Base-by-base conservation (phyloP, 148 eudicot genomes). In the Talinum fruticosum region DNA sequence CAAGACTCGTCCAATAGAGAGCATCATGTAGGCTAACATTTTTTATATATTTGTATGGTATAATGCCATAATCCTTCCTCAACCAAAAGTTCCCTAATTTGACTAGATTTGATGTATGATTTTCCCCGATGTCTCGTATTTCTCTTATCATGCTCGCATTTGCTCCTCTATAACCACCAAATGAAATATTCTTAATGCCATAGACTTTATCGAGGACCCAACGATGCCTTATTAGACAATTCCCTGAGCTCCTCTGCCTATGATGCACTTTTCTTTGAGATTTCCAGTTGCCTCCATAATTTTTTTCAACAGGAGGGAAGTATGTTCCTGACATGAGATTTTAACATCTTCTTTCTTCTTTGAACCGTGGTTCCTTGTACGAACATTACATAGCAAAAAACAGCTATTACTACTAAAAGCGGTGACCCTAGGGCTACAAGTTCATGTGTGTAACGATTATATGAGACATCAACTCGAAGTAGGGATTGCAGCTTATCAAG, bases 191-290 rank as follows among this genome's bases (percentile, higher is more conserved):
- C 76, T 92, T 87, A 45, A 87, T 85, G 23, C 92, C 97, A 53
- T 86, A 90, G 36, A 81, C 85, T 76, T 80, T 77, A 6, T 78
- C 87, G n/a, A 32, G 87, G 84, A 73, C 80, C 83, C 79, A 90
- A 37, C 0, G 72, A 73, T 6, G 89, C 97, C 86, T 85, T 92
- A 57, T n/a, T 90, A 92, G 10, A 92, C 94, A 21, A 83, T 85
- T 76, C 92, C 97, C 79, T 92, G 97, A 24, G 92, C 92, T 67
- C 97, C 97, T 79, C 85, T 90, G 69, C 97, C 97, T 36, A 90
- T 79, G 74, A 90, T 76, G 75, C 87, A 87, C 73, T 79, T 83
- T 41, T 90, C 92, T 51, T 82, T 78, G 18, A 91, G 85, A 70
- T 87, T 88, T 54, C 79, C 94, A 2, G 98, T 89, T 41, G 87